phyloP scores from a whole-genome alignment of 176 grass and related monocot species.

The Aegilops longissima region DNA sequence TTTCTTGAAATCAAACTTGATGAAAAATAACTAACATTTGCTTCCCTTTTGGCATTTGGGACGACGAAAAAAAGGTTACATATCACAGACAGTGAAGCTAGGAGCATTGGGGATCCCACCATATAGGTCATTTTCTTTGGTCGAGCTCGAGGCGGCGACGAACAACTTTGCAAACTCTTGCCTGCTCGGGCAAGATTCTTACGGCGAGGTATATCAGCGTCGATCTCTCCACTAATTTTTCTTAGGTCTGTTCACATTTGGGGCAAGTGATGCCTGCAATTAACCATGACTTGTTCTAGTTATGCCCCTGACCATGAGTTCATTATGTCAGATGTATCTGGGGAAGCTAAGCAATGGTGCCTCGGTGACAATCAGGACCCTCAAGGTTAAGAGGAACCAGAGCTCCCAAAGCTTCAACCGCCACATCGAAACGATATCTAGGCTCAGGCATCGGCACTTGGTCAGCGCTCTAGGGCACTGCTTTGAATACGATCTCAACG shows the following conservation, averaged over 20 bases:
- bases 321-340: constrained; percentile 58
- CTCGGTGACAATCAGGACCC: constrained; percentile 72
- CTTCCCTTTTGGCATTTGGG: not conserved
- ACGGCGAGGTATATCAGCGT: constrained; percentile 55
- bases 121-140: constrained; percentile 82
- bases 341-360: constrained; percentile 75
- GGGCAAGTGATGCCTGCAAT: constrained; percentile 1
- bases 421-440: constrained; percentile 86
- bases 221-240: not conserved
- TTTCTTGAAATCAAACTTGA: not conserved
- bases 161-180: constrained; percentile 89
- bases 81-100: constrained; percentile 80
- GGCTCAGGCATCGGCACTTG: constrained; percentile 82
- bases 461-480: constrained; percentile 85
- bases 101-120: constrained; percentile 83
- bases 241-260: not conserved
- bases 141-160: constrained; percentile 86
- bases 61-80: constrained; percentile 56
- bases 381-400: constrained; percentile 76
- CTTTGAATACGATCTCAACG: constrained; percentile 79
- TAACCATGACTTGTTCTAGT: not conserved
- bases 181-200: constrained; percentile 71
- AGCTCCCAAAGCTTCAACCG: constrained; percentile 63
- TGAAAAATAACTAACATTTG: not conserved
- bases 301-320: not conserved